phyloP scores from a whole-genome alignment of 2,329 filamentous ascomycete species.

The Colletotrichum tanaceti region DNA sequence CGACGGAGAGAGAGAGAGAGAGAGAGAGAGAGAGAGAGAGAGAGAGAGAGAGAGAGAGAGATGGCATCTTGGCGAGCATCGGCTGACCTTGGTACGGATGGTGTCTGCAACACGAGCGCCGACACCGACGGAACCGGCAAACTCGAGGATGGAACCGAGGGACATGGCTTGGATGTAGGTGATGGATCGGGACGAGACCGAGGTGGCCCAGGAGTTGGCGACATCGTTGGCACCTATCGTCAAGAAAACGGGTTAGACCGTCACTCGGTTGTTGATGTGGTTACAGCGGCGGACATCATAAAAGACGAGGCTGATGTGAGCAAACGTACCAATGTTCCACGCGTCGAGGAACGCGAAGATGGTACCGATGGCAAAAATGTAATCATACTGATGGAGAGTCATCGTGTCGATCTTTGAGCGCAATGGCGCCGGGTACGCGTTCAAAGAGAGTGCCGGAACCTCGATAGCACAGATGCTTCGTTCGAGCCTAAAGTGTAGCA shows the following conservation, averaged over 20 bases:
- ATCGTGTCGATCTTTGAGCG: slow-evolving; percentile 19
- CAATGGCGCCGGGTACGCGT: not conserved
- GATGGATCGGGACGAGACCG: slow-evolving; percentile 70
- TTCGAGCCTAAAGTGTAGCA: not conserved
- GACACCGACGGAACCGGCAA: slow-evolving; percentile 61
- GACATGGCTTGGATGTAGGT: slow-evolving; percentile 61
- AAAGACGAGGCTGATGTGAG: not conserved
- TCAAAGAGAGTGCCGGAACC: slow-evolving; percentile 15
- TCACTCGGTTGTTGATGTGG: no score
- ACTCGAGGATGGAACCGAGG: slow-evolving; percentile 60
- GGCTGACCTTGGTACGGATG: slow-evolving; percentile 54
- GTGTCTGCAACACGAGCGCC: slow-evolving; percentile 60
- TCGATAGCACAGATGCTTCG: not conserved
- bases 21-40: no score
- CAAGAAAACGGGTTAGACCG: not conserved
- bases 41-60: no score
- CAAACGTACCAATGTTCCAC: slow-evolving; percentile 72
- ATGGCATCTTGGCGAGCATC: no score
- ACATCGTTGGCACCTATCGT: slow-evolving; percentile 61
- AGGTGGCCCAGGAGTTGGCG: slow-evolving; percentile 72
- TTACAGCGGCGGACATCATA: no score
- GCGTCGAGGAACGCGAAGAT: slow-evolving; percentile 75
- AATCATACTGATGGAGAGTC: slow-evolving; percentile 66
- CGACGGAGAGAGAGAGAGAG: not conserved
- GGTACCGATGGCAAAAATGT: slow-evolving; percentile 72